phyloP scores from a whole-genome alignment of 2,329 filamentous ascomycete species.

The Ophiostoma fasciatum region DNA sequence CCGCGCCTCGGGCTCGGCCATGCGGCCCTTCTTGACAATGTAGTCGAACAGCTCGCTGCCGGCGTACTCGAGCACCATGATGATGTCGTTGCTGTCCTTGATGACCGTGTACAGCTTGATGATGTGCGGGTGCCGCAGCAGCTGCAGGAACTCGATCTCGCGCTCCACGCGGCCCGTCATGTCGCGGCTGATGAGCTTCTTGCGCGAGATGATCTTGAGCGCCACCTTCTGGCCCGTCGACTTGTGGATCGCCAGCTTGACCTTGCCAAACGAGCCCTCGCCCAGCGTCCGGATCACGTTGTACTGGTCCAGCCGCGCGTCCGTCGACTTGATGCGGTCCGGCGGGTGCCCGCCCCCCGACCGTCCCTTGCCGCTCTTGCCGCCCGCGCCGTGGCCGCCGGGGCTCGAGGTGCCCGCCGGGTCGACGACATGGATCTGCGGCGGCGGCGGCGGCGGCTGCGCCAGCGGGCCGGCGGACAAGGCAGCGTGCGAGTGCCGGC shows the following conservation, averaged over 20 bases:
- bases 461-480: slow-evolving; percentile 6
- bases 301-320: slow-evolving; percentile 53
- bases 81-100: slow-evolving; percentile 84
- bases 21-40: slow-evolving; percentile 84
- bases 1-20: slow-evolving; percentile 82
- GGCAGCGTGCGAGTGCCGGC: slow-evolving; percentile 30
- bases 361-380: slow-evolving; percentile 1
- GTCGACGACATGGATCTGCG: slow-evolving; percentile 23
- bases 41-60: slow-evolving; percentile 96
- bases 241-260: slow-evolving; percentile 88
- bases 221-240: slow-evolving; percentile 91
- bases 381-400: slow-evolving; percentile 9
- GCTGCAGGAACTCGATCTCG: slow-evolving; percentile 94
- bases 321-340: slow-evolving; percentile 18
- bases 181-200: slow-evolving; percentile 90
- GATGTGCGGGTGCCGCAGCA: slow-evolving; percentile 92
- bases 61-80: slow-evolving; percentile 98
- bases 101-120: slow-evolving; percentile 99
- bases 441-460: slow-evolving; percentile 18
- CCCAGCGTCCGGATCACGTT: slow-evolving; percentile 80
- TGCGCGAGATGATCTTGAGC: slow-evolving; percentile 91
- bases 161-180: slow-evolving; percentile 97
- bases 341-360: slow-evolving; percentile 2
- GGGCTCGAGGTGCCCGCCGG: slow-evolving; percentile 11
- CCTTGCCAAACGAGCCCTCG: slow-evolving; percentile 96